A percentile compares a stretch with the other conserved stretches of the same genome.
Conservation (phyloP, 2,329 filamentous ascomycete species). For the Ascosphaera aggregata region DNA sequence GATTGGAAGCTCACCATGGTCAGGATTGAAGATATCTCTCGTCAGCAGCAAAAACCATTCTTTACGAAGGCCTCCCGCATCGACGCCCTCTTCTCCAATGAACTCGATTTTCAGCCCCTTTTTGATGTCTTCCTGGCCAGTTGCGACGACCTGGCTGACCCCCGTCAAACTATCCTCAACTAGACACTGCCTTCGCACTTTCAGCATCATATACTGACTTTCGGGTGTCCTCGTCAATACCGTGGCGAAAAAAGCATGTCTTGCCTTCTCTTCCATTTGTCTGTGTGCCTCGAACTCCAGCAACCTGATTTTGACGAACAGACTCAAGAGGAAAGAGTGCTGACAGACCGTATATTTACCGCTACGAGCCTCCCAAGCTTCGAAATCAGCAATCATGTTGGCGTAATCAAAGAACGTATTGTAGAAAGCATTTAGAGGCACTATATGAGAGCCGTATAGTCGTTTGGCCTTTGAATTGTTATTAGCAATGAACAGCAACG, state of each 20-base stretch:
- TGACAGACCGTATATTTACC: constrained; percentile 73
- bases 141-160: constrained; percentile 66
- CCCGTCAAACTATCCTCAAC: constrained; percentile 70
- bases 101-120: constrained; percentile 76
- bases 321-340: constrained; percentile 76
- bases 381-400: constrained; percentile 70
- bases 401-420: constrained; percentile 65
- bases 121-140: constrained; percentile 65
- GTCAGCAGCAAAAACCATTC: constrained; percentile 86
- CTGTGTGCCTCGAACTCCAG: constrained; percentile 69
- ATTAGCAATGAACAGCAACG: constrained; percentile 63
- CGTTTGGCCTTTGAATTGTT: constrained; percentile 25
- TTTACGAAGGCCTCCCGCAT: constrained; percentile 72
- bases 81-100: constrained; percentile 69
- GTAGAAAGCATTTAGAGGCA: constrained; percentile 72
- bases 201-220: constrained; percentile 55
- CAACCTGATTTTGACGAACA: constrained; percentile 80
- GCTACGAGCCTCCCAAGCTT: constrained; percentile 57
- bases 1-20: constrained; percentile 43
- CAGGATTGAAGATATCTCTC: constrained; percentile 73
- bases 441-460: constrained; percentile 28
- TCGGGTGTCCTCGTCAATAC: constrained; percentile 53
- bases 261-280: constrained; percentile 72
- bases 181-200: constrained; percentile 60
- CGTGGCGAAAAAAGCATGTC: constrained; percentile 78